These are phyloP conservation scores for Pythium myriotylum DNA, from an alignment of 352 stramenopile species.

Conservation along the genomic window DNA sequence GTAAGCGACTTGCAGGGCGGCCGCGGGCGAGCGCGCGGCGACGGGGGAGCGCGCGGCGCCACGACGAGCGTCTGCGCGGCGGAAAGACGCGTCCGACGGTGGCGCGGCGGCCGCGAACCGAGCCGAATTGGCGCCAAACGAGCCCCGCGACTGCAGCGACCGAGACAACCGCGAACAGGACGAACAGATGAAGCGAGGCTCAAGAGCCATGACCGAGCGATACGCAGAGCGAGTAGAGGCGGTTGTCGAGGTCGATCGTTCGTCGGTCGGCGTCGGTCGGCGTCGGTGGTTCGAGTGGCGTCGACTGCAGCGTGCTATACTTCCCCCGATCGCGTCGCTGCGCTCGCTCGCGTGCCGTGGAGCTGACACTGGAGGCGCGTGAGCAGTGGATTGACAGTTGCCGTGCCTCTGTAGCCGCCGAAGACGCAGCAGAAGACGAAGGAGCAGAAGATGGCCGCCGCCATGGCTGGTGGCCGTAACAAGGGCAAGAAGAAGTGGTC, in stretches of 20 bases:
- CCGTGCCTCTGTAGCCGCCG: constrained; percentile 74
- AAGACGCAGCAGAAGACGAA: constrained; percentile 99
- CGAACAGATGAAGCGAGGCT: too few relatives aligned
- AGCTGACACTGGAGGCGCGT: not conserved
- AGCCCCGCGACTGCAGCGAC: too few relatives aligned
- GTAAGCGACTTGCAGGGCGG: constrained; percentile 43
- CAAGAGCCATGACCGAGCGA: too few relatives aligned
- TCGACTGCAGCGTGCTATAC: too few relatives aligned
- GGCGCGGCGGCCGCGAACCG: constrained; percentile 3
- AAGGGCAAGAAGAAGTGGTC: constrained; percentile 99
- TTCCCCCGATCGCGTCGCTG: too few relatives aligned
- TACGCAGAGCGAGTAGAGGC: too few relatives aligned
- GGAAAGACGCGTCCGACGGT: not conserved
- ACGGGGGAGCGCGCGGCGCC: not conserved
- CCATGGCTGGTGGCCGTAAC: constrained; percentile 97
- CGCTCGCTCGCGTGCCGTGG: too few relatives aligned
- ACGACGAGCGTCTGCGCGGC: constrained; percentile 22
- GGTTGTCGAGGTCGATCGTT: too few relatives aligned
- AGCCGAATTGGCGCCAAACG: not conserved
- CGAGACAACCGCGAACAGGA: too few relatives aligned
- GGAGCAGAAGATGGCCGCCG: constrained; percentile 99
- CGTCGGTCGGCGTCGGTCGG: too few relatives aligned
- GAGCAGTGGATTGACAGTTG: too few relatives aligned
- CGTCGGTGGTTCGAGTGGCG: too few relatives aligned
- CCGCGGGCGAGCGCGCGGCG: not conserved